Evolutionary conservation across 2,329 filamentous ascomycete species (phyloP).

Genomic region (Bisporella sp.): DNA sequence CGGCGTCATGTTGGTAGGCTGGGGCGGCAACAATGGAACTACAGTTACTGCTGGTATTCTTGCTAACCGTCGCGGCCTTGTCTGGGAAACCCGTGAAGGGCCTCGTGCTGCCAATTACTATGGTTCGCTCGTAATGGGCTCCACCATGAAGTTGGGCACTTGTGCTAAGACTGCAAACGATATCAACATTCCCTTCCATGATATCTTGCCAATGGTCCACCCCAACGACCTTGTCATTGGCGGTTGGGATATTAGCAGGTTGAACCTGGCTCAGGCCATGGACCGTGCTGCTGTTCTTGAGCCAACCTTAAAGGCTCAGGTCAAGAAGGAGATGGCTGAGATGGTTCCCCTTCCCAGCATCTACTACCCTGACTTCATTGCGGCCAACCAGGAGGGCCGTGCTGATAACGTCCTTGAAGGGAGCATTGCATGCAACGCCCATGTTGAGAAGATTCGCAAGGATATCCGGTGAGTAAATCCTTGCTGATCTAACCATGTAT

Average conservation of each 20-base stretch:
- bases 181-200: slow-evolving; percentile 93
- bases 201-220: slow-evolving; percentile 92
- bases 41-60: slow-evolving; percentile 96
- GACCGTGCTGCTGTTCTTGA: slow-evolving; percentile 93
- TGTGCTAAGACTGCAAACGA: slow-evolving; percentile 79
- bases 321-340: slow-evolving; percentile 86
- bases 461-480: slow-evolving; percentile 65
- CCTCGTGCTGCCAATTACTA: slow-evolving; percentile 89
- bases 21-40: slow-evolving; percentile 96
- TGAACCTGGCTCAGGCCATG: slow-evolving; percentile 89
- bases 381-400: slow-evolving; percentile 93
- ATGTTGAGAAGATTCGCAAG: slow-evolving; percentile 87
- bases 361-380: slow-evolving; percentile 99
- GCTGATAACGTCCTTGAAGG: slow-evolving; percentile 87
- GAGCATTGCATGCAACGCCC: slow-evolving; percentile 73
- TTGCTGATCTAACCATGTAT: slow-evolving; percentile 7
- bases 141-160: slow-evolving; percentile 91
- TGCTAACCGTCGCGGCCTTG: slow-evolving; percentile 80
- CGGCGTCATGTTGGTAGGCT: slow-evolving; percentile 95
- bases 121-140: slow-evolving; percentile 93
- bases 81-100: slow-evolving; percentile 93
- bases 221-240: slow-evolving; percentile 93
- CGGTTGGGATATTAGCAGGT: slow-evolving; percentile 92
- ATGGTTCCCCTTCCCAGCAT: slow-evolving; percentile 89
- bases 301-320: slow-evolving; percentile 82